Evolutionary conservation across 129 eudicot species (phyloP).

Genomic region (Ambrosia artemisiifolia): DNA sequence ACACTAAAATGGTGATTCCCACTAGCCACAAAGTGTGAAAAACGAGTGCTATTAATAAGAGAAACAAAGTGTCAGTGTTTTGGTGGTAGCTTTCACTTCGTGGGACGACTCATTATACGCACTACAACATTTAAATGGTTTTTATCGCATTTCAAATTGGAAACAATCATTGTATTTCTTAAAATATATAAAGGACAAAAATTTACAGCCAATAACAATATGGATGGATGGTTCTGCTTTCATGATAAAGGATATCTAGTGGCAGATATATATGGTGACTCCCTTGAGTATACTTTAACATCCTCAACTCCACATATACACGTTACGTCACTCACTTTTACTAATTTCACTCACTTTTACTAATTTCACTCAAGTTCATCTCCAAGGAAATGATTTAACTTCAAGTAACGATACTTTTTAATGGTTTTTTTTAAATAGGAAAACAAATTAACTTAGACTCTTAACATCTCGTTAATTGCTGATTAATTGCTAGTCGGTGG

Average conservation of each 20-base stretch:
- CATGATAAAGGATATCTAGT: not conserved
- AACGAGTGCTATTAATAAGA: slow-evolving; percentile 4
- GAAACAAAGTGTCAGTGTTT: not conserved
- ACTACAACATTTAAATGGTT: slow-evolving; percentile 8
- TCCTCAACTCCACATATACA: no score
- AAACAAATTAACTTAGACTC: no score
- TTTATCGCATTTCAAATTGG: not conserved
- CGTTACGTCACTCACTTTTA: no score
- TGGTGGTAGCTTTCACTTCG: slow-evolving; percentile 16
- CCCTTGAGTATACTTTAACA: no score
- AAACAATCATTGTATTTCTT: slow-evolving; percentile 3
- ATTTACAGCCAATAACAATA: not conserved
- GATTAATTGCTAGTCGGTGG: no score
- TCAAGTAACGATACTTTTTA: no score
- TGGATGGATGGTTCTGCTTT: not conserved
- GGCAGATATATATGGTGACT: not conserved
- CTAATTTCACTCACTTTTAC: no score
- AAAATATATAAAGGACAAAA: not conserved
- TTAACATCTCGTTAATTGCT: no score
- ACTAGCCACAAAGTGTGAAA: slow-evolving; percentile 1
- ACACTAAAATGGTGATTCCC: not conserved
- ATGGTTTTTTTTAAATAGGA: no score
- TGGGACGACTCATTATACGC: slow-evolving; percentile 10
- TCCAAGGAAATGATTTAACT: no score
- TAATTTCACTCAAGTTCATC: no score